Percentiles rank a stretch among this genome's conserved stretches.
These are phyloP conservation scores for Cercospora berteroae DNA, from an alignment of 2,329 filamentous ascomycete species.

Conservation along the genomic window DNA sequence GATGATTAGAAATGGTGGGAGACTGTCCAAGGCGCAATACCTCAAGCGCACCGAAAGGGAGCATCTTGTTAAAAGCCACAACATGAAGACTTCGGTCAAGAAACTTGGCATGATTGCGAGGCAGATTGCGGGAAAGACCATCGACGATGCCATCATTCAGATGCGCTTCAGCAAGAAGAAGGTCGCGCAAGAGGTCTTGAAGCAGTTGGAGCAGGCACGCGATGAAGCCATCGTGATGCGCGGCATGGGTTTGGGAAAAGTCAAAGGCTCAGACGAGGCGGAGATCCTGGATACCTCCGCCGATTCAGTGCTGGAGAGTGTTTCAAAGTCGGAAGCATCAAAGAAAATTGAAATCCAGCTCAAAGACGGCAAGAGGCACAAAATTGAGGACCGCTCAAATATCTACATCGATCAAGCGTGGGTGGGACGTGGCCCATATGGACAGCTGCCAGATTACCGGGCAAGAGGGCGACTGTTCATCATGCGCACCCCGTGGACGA, in stretches of 20 bases:
- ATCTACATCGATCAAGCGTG: conserved; percentile 92
- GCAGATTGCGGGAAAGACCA: conserved; percentile 88
- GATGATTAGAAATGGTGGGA: conserved; percentile 66
- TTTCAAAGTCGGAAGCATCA: background rate
- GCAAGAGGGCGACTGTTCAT: conserved; percentile 70
- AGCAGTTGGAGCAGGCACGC: conserved; percentile 75
- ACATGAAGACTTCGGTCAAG: conserved; percentile 83
- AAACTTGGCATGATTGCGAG: conserved; percentile 83
- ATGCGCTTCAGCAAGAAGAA: conserved; percentile 97
- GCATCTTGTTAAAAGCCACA: conserved; percentile 61
- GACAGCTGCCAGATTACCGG: conserved; percentile 64
- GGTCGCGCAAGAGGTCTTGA: conserved; percentile 74
- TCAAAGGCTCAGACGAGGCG: conserved; percentile 22
- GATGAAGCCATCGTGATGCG: conserved; percentile 75
- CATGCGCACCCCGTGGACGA: conserved; percentile 69
- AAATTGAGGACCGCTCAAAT: conserved; percentile 69
- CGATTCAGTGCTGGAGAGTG: conserved; percentile 1
- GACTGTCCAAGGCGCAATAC: conserved; percentile 63
- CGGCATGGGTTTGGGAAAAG: conserved; percentile 73
- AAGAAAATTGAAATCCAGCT: conserved; percentile 59
- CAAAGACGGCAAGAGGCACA: conserved; percentile 71
- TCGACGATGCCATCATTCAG: conserved; percentile 89
- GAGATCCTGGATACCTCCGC: conserved; percentile 16
- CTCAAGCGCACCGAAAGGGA: conserved; percentile 66
- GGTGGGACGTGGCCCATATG: conserved; percentile 74